These are phyloP conservation scores for Penicillium psychrofluorescens DNA, from an alignment of 495 filamentous ascomycete genomes.

Conservation along the genomic window DNA sequence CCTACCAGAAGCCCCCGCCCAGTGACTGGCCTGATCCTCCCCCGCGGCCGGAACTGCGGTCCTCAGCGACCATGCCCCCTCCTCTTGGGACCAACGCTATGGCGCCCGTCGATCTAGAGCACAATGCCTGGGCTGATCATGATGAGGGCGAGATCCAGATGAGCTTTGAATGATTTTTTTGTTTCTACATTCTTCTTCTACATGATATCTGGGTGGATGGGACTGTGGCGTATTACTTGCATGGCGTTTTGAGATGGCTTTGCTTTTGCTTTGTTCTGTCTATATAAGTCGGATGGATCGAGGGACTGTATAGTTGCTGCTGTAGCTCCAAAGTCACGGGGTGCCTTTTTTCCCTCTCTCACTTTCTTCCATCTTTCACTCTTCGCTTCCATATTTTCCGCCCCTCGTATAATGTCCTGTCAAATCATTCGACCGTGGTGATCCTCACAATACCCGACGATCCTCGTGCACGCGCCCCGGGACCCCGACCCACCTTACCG, in stretches of 20 bases:
- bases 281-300: background rate
- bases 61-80: slow-evolving; percentile 29
- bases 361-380: no score
- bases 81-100: slow-evolving; percentile 17
- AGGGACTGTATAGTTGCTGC: background rate
- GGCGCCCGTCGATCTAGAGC: slow-evolving; percentile 42
- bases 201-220: background rate
- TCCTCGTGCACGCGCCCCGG: no score
- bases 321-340: no score
- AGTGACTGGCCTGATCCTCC: slow-evolving; percentile 12
- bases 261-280: background rate
- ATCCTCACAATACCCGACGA: no score
- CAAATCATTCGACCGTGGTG: no score
- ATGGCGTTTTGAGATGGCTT: background rate
- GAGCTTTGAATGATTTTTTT: slow-evolving; percentile 44
- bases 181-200: slow-evolving; percentile 2
- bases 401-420: no score
- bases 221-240: background rate
- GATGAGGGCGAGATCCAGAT: slow-evolving; percentile 52
- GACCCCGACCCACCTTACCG: no score
- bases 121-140: slow-evolving; percentile 79
- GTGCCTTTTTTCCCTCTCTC: no score
- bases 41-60: slow-evolving; percentile 32
- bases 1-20: slow-evolving; percentile 36
- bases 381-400: no score